Percentiles rank a stretch among this genome's conserved stretches.
These are phyloP conservation scores for Raddia distichophylla DNA, from an alignment of 176 grass and related monocot genomes.

Conservation along the genomic window DNA sequence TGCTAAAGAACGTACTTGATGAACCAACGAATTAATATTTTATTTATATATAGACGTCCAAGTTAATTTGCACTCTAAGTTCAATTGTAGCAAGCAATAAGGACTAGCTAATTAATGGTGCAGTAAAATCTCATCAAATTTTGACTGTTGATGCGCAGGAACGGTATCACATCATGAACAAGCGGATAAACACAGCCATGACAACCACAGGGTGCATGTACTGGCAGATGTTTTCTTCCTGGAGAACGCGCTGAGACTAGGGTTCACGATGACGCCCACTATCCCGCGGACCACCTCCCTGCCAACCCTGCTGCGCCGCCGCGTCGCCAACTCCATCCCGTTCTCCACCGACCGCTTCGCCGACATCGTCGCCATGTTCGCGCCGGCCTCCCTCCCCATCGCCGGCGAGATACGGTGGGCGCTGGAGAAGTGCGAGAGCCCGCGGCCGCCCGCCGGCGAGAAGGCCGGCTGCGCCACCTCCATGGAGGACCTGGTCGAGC, in stretches of 20 bases:
- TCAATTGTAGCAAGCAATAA: not conserved
- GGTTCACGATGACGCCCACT: not conserved
- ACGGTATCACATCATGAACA: not conserved
- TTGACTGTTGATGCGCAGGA: not conserved
- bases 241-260: not conserved
- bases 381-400: not conserved
- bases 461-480: constrained; percentile 32
- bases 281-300: not conserved
- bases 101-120: not conserved
- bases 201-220: not conserved
- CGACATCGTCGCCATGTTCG: constrained; percentile 3
- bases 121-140: not conserved
- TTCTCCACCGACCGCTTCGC: constrained; percentile 28
- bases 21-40: too few relatives aligned
- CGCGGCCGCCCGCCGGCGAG: not conserved
- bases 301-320: not conserved
- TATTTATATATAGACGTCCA: too few relatives aligned
- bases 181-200: not conserved
- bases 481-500: constrained; percentile 36
- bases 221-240: not conserved
- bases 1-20: too few relatives aligned
- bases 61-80: not conserved
- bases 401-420: constrained; percentile 5
- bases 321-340: constrained; percentile 15
- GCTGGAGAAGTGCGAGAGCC: constrained; percentile 6